These are phyloP conservation scores for Beauveria sp. DNA, from an alignment of 2,329 filamentous ascomycete genomes.

Conservation along the genomic window DNA sequence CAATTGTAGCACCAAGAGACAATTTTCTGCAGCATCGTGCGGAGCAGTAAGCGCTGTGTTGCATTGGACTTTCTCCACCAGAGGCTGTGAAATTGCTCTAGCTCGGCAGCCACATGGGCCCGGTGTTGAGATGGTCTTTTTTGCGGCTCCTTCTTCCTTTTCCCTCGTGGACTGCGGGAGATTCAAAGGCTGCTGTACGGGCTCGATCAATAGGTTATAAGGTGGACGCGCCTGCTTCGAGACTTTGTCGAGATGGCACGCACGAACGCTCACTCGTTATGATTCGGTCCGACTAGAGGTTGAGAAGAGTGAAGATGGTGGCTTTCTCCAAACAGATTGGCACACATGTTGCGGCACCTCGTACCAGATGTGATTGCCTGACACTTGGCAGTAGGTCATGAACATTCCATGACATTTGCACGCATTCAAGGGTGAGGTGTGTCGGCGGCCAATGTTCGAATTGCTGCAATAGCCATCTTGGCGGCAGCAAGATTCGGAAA, in stretches of 20 bases:
- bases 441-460: not conserved
- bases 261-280: too few relatives aligned
- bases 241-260: too few relatives aligned
- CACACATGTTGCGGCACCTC: not conserved
- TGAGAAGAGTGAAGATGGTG: not conserved
- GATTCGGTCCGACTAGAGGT: not conserved
- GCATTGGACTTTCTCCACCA: constrained; percentile 1
- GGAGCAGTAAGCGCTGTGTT: constrained; percentile 4
- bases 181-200: not conserved
- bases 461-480: not conserved
- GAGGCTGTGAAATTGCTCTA: not conserved
- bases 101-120: not conserved
- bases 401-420: not conserved
- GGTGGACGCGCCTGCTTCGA: too few relatives aligned
- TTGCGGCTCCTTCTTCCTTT: not conserved
- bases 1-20: not conserved
- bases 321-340: not conserved
- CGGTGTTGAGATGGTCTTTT: not conserved
- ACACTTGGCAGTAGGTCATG: not conserved
- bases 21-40: not conserved
- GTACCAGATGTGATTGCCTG: not conserved
- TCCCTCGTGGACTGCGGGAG: too few relatives aligned
- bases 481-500: not conserved
- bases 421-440: too few relatives aligned
- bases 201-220: not conserved